A percentile compares a stretch with the other conserved stretches of the same genome.
phyloP scores from a whole-genome alignment of 371 early-diverging fungal species.

The Mortierella sp. region DNA sequence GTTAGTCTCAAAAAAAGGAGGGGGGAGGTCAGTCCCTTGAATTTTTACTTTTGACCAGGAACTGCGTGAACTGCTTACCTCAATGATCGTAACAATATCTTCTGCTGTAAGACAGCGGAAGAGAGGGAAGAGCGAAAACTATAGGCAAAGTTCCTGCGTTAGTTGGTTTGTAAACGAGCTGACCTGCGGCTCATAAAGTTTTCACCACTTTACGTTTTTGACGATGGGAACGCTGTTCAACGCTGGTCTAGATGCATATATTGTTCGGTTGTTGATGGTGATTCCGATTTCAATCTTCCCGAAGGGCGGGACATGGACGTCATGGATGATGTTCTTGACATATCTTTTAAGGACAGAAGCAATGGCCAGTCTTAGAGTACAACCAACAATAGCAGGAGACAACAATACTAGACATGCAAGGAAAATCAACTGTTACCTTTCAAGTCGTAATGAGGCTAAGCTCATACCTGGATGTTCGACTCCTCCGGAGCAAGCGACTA shows the following conservation, averaged over 20 bases:
- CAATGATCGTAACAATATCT: slow-evolving; percentile 75
- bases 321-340: slow-evolving; percentile 77
- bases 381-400: background rate
- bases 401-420: background rate
- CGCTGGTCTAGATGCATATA: slow-evolving; percentile 82
- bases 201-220: slow-evolving; percentile 72
- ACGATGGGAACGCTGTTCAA: slow-evolving; percentile 80
- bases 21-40: no score
- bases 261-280: slow-evolving; percentile 67
- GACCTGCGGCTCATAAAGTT: background rate
- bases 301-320: slow-evolving; percentile 84
- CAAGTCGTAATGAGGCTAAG: slow-evolving; percentile 57
- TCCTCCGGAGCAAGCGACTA: slow-evolving; percentile 71
- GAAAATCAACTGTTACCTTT: slow-evolving; percentile 54
- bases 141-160: no score
- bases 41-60: no score
- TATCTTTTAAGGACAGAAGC: slow-evolving; percentile 46
- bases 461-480: slow-evolving; percentile 59
- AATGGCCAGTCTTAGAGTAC: background rate
- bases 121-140: slow-evolving; percentile 85
- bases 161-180: background rate
- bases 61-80: no score
- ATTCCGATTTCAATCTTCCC: slow-evolving; percentile 83
- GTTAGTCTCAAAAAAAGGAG: no score
- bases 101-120: slow-evolving; percentile 80